Evolutionary conservation across 345 rosid genomes (phyloP).

Genomic region (Euphorbia tirucalli): DNA sequence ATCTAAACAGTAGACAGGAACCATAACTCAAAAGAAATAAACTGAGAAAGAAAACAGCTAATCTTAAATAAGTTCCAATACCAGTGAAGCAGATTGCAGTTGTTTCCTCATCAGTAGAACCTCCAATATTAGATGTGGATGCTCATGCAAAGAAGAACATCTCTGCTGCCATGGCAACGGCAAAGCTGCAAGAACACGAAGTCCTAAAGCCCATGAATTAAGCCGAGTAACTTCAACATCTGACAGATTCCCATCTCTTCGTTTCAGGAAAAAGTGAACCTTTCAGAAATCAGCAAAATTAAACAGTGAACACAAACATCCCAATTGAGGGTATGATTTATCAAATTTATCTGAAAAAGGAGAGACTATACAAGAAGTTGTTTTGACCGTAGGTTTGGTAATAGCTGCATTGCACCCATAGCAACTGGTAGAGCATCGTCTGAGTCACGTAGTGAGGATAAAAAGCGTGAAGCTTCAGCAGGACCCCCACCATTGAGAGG

Average conservation of each 20-base stretch:
- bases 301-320: conserved; percentile 7
- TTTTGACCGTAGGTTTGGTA: conserved; percentile 92
- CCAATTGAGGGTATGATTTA: conserved; percentile 2
- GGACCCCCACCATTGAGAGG: conserved; percentile 99
- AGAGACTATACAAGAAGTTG: conserved; percentile 67
- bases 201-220: conserved; percentile 98
- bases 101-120: conserved; percentile 97
- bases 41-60: conserved; percentile 1
- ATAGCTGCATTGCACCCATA: conserved; percentile 96
- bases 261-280: conserved; percentile 96
- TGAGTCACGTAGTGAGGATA: conserved; percentile 82
- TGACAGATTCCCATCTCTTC: conserved; percentile 79
- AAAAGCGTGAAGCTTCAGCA: conserved; percentile 97
- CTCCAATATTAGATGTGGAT: conserved; percentile 89
- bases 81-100: conserved; percentile 84
- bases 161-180: conserved; percentile 99
- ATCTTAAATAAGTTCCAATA: conserved; percentile 23
- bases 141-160: conserved; percentile 94
- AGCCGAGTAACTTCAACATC: conserved; percentile 78
- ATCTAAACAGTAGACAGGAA: conserved; percentile 11
- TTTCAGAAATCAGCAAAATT: conserved; percentile 33
- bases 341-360: conserved; percentile 8
- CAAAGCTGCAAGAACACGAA: conserved; percentile 89
- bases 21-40: neutral
- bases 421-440: conserved; percentile 96